Base-by-base conservation (phyloP, 1,284 basidiomycete species). In the Pseudozyma pruni region DNA sequence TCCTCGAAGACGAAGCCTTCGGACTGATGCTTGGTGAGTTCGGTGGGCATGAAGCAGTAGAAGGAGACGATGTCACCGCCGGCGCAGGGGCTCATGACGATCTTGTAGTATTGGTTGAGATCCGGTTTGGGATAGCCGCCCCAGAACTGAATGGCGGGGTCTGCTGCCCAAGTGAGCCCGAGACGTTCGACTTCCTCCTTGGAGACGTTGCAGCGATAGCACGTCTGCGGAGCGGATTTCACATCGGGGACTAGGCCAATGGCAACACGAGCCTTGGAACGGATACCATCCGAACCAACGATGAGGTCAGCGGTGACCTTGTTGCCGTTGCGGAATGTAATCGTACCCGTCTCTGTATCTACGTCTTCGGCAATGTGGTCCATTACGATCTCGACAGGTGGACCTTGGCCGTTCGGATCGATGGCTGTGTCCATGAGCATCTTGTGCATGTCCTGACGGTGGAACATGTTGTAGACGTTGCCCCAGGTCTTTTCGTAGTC, bases 201-300 rank as follows among this genome's bases (percentile, higher is more conserved):
- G 35, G 57, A 44, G 31, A 84, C 83, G 72, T 84, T 84, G 78
- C 81, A 83, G 47, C 83, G 78, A 73, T 84, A 84, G 74, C 83
- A 83, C 10, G 83, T 83, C 51, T 82, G 82, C 27, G 76, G 70
- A 25, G 83, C 83, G 29, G 79, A 78, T 37, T 64, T 79, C 54
- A 80, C 76, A 13, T 63, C 44, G 7, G 67, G 67, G 10, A 51
- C 58, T 19, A 70, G 60, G 25, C 67, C 55, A 69, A 73, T 48
- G 75, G 82, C 46, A 58, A 63, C 53, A 35, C 73, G 57, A n/a
- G 31, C 42, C 69, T 76, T 80, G 53, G 75, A 76, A 10, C 81
- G 67, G 14, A 83, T 80, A 8, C 89, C 89, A 69, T 90, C 89
- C 0, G 89, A 88, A 17, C 88, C 89, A 33, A 90, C 82, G 45